A percentile compares a stretch with the other conserved stretches of the same genome.
Evolutionary conservation across 768 basidiomycete genomes (phyloP).

Genomic region (Kwoniella dejecticola): DNA sequence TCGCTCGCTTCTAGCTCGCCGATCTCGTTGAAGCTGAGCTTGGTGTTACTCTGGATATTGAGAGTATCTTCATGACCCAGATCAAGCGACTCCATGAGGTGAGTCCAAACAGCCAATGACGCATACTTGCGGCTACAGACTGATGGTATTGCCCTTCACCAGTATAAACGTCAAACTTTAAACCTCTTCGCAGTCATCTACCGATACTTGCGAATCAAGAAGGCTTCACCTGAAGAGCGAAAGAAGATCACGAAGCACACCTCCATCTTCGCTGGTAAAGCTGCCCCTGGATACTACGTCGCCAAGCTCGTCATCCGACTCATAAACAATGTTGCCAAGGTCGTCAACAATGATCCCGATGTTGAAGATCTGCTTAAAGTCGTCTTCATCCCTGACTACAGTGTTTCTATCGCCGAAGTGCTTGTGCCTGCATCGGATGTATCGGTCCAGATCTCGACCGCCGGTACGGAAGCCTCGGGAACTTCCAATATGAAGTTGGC

Average conservation of each 20-base stretch:
- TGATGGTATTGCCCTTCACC: neutral
- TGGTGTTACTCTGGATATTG: conserved; percentile 47
- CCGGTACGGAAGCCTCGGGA: conserved; percentile 76
- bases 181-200: conserved; percentile 71
- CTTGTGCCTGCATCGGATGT: conserved; percentile 76
- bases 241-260: conserved; percentile 70
- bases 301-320: conserved; percentile 93
- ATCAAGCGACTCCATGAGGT: conserved; percentile 84
- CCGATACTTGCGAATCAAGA: conserved; percentile 81
- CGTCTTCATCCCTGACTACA: conserved; percentile 94
- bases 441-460: conserved; percentile 94
- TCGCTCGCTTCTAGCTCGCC: conserved; percentile 28
- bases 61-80: conserved; percentile 54
- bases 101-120: conserved; percentile 58
- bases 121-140: neutral
- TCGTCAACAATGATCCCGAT: conserved; percentile 80
- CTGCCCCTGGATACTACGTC: conserved; percentile 81
- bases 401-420: conserved; percentile 56
- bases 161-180: conserved; percentile 79
- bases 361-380: conserved; percentile 77
- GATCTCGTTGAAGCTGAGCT: conserved; percentile 50
- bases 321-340: conserved; percentile 82
- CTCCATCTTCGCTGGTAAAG: conserved; percentile 97
- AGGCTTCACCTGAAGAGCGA: conserved; percentile 72
- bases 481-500: conserved; percentile 65